Evolutionary conservation across 306 rosid genomes (phyloP).

Genomic region (Mimosa bimucronata): DNA sequence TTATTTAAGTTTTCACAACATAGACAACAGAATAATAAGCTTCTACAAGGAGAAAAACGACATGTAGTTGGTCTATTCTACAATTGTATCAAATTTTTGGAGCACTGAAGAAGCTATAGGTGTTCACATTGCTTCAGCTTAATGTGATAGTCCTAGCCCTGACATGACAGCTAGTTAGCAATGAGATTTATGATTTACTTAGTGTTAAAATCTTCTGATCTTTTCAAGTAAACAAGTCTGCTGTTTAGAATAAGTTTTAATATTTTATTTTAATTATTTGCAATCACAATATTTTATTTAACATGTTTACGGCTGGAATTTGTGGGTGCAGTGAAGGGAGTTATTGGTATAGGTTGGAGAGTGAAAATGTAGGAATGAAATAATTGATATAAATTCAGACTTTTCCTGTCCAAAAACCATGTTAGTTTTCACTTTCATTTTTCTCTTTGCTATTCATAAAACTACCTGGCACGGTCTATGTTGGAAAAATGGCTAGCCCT

Average conservation of each 20-base stretch:
- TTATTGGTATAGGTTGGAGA: neutral
- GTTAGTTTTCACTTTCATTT: neutral
- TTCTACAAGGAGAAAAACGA: neutral
- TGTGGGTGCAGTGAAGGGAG: neutral
- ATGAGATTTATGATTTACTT: neutral
- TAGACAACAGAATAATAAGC: neutral
- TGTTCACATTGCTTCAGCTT: neutral
- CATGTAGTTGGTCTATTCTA: neutral
- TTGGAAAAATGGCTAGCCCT: neutral
- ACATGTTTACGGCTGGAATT: neutral
- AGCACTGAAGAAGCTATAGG: neutral
- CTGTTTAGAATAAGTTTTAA: neutral
- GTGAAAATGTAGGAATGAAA: neutral
- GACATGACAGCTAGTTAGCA: neutral
- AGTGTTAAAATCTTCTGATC: neutral
- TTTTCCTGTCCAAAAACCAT: neutral
- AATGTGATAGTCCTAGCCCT: neutral
- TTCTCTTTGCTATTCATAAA: neutral
- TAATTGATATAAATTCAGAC: neutral
- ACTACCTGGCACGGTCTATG: neutral
- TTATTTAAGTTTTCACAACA: neutral
- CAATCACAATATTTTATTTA: neutral
- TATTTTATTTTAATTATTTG: neutral
- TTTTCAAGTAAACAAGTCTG: neutral
- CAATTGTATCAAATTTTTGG: neutral